Conservation (phyloP, 2,329 filamentous ascomycete species). For the Pestalotiopsis sp. region DNA sequence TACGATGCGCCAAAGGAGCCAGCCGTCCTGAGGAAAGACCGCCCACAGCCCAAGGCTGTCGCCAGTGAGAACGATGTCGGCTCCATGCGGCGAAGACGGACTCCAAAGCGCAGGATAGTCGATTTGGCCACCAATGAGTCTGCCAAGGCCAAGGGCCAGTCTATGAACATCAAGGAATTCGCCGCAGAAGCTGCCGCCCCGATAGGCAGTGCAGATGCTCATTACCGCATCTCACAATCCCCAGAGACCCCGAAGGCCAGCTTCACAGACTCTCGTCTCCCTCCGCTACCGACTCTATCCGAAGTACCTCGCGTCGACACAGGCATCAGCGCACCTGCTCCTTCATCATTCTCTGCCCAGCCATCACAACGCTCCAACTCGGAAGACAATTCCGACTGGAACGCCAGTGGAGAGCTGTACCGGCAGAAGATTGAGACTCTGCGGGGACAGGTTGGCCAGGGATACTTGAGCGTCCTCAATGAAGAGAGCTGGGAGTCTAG, state of each 20-base stretch:
- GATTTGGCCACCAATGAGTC: slow-evolving; percentile 60
- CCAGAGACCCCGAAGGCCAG: slow-evolving; percentile 36
- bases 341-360: neutral
- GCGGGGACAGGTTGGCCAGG: slow-evolving; percentile 81
- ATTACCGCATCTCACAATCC: slow-evolving; percentile 48
- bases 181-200: slow-evolving; percentile 21
- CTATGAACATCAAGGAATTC: slow-evolving; percentile 19
- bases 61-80: slow-evolving; percentile 60
- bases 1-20: slow-evolving; percentile 53
- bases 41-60: slow-evolving; percentile 50
- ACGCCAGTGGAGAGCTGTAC: slow-evolving; percentile 75
- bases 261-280: slow-evolving; percentile 34
- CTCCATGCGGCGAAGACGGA: slow-evolving; percentile 61
- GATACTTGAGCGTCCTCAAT: slow-evolving; percentile 83
- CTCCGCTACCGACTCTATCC: slow-evolving; percentile 26
- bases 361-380: slow-evolving; percentile 24
- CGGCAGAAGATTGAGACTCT: slow-evolving; percentile 85
- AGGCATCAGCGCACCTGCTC: slow-evolving; percentile 17
- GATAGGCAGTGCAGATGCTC: slow-evolving; percentile 26
- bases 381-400: slow-evolving; percentile 59
- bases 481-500: slow-evolving; percentile 69
- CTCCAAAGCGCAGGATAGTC: slow-evolving; percentile 64
- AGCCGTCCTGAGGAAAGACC: slow-evolving; percentile 60
- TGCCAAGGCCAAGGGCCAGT: slow-evolving; percentile 25
- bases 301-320: slow-evolving; percentile 42